These are phyloP conservation scores for Daucus carota DNA, from an alignment of 129 eudicot genomes.

Conservation along the genomic window DH1_v3.0 NC_030383.2:57299001-57299500, in stretches of 20 bases:
- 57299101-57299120: too few species aligned
- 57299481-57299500: slow-evolving; percentile 38
- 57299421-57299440: slow-evolving; percentile 2
- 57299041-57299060: too few species aligned
- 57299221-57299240: not conserved
- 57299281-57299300: slow-evolving; percentile 15
- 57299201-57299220: not conserved
- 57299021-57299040: too few species aligned
- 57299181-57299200: not conserved
- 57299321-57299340: slow-evolving; percentile 58
- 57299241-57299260: not conserved
- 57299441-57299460: not conserved
- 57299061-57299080: too few species aligned
- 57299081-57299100: too few species aligned
- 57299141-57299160: not conserved
- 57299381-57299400: not conserved
- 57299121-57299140: too few species aligned
- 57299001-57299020: too few species aligned
- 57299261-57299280: slow-evolving; percentile 62
- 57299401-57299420: not conserved
- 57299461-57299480: slow-evolving; percentile 49
- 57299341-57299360: slow-evolving; percentile 52
- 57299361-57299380: slow-evolving; percentile 28
- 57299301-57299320: slow-evolving; percentile 18
- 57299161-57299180: not conserved